Evolutionary conservation across 139 green algal species (phyloP), one percentile per base, ranked within the genome.

Genomic region (Closterium sp.): DNA sequence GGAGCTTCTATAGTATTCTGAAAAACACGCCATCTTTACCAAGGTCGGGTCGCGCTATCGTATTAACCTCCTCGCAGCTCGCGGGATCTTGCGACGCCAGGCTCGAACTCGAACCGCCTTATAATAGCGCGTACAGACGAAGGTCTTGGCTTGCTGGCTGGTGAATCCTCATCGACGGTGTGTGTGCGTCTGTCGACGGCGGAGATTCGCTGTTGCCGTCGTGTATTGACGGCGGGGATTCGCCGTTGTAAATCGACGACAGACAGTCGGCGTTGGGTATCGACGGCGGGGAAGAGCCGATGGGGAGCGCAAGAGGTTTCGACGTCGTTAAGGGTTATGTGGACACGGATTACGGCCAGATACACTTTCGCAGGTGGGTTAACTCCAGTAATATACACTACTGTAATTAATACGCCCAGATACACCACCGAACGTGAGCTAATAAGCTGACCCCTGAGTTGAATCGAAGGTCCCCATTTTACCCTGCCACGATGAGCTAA

Each of bases 271-370:
- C n/a, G 62, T 79, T 27, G 62, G 62, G 62, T 2, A 79, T 79
- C 13, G 19, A 27, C 62, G 13, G 62, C 62, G 62, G 62, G 1
- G 62, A 24, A 5, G 19, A 79, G 62, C 19, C 62, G 62, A 79
- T 79, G 62, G 62, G 62, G 17, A 79, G 62, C 62, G 62, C 62
- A 24, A 79, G 62, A 79, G 62, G 62, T 24, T 27, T 79, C 17
- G 62, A 79, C 62, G 62, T 90, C 4, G n/a, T 31, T 5, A 90
- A 90, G 42, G 88, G 88, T n/a, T 90, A 90, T 38, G 88, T 79
- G 21, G 88, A 90, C 29, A 90, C 88, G n/a, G n/a, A 70, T 29
- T 31, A 88, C 9, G 88, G 88, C 24, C 88, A 90, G 88, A 90
- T 90, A 4, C 88, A 90, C 42, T 90, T 87, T 7, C 88, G 88